phyloP scores from a whole-genome alignment of 2,329 filamentous ascomycete species.

The Fusarium agapanthi region DNA sequence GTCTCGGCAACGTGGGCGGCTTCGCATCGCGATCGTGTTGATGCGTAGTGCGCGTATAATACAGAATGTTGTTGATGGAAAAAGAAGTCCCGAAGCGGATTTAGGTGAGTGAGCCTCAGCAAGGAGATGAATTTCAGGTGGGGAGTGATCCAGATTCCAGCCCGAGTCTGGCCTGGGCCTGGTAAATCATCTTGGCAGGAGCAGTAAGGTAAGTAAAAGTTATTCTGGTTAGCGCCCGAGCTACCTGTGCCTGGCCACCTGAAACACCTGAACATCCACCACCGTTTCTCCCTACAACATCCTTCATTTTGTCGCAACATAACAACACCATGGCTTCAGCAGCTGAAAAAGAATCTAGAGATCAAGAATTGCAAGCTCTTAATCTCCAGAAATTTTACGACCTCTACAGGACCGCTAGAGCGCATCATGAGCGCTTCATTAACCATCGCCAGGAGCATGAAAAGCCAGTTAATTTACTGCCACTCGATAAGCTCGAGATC shows the following conservation, averaged over 20 bases:
- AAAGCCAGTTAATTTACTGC: too few relatives aligned
- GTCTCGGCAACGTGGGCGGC: slow-evolving; percentile 15
- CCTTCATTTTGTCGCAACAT: too few relatives aligned
- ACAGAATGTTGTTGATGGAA: slow-evolving; percentile 35
- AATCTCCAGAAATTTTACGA: too few relatives aligned
- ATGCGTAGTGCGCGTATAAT: slow-evolving; percentile 16
- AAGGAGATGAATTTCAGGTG: neutral
- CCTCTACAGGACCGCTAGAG: too few relatives aligned
- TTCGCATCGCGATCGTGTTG: neutral
- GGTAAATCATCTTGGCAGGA: neutral
- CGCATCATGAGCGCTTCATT: too few relatives aligned
- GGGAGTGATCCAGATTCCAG: neutral
- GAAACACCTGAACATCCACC: slow-evolving; percentile 33
- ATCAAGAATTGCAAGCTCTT: too few relatives aligned
- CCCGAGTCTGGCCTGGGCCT: neutral
- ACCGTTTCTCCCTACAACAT: slow-evolving; percentile 24
- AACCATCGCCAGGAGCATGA: too few relatives aligned
- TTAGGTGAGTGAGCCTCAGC: slow-evolving; percentile 3
- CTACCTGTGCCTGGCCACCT: slow-evolving; percentile 15
- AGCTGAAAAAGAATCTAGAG: too few relatives aligned
- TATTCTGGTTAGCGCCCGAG: slow-evolving; percentile 4
- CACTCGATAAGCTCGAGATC: too few relatives aligned
- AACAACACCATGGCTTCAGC: too few relatives aligned
- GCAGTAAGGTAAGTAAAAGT: neutral
- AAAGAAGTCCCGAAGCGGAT: slow-evolving; percentile 15